Conservation (phyloP, 2,329 filamentous ascomycete genomes). For the Zopfia rhizophila region DNA sequence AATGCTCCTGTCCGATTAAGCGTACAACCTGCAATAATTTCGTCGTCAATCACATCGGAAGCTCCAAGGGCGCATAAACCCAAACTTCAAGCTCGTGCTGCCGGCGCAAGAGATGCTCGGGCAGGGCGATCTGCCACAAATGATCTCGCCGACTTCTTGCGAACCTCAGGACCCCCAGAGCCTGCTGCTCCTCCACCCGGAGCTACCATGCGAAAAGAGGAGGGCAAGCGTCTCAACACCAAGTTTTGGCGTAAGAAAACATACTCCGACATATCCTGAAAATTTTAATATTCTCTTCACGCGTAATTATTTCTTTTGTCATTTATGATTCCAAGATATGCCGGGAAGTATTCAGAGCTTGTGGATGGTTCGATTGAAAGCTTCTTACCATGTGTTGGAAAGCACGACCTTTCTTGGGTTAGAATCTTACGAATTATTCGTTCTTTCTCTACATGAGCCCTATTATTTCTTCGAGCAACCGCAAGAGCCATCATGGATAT, state of each 20-base stretch:
- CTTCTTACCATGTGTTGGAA: too few species aligned
- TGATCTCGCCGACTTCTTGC: conserved; percentile 57
- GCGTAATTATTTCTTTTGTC: too few species aligned
- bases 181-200: conserved; percentile 18
- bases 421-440: too few species aligned
- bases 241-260: conserved; percentile 49
- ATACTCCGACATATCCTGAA: conserved; percentile 5
- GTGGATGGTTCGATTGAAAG: too few species aligned
- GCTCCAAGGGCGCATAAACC: conserved; percentile 39
- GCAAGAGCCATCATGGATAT: too few species aligned
- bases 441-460: too few species aligned
- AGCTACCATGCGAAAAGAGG: conserved; percentile 35
- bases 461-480: too few species aligned
- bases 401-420: too few species aligned
- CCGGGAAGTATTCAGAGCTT: too few species aligned
- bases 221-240: conserved; percentile 40
- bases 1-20: conserved; percentile 12
- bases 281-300: too few species aligned
- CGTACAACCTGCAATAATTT: conserved; percentile 20
- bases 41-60: conserved; percentile 29
- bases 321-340: too few species aligned
- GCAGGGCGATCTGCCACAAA: conserved; percentile 44
- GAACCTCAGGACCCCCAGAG: conserved; percentile 52
- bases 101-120: conserved; percentile 31
- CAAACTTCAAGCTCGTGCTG: conserved; percentile 38